Base-by-base conservation (phyloP, 768 basidiomycete species). In the Calocybe gangraenosa region DNA sequence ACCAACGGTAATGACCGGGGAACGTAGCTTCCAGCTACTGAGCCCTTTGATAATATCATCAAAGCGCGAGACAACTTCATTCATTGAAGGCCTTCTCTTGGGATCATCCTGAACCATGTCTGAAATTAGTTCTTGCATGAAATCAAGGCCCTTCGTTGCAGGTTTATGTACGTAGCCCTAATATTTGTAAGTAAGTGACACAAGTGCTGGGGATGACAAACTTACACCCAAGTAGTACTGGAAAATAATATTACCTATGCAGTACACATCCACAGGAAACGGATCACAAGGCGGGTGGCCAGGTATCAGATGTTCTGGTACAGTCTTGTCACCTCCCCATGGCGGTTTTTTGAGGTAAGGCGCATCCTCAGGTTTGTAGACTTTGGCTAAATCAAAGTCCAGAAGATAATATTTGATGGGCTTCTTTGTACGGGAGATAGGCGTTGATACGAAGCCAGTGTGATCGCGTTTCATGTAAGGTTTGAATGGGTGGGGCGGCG, bases 281-380 rank as follows among this genome's bases (percentile, higher is more conserved):
- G 68, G 61, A 40, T 70, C 46, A 10, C 62, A 47, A n/a, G 47
- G 58, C 3, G 32, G 32, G 31, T 50, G 42, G 1, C 51, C 32
- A 1, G 46, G 47, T 7, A 52, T 41, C n/a, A 52, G 53, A 34
- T 64, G 65, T 30, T 70, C 69, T 2, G 67, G 67, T 1, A 65
- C 66, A 2, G 63, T 51, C 44, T 60, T 68, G 51, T 74, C 70
- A 1, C 66, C 74, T 0, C 74, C 70, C 32, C 54, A 54, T 1
- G 65, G 58, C 0, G 65, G 62, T 7, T 42, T 18, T 18, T 62
- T 61, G 0, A 28, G 25, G 25, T 28, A 11, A 28, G 25, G 25
- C 11, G 25, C 25, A 7, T 60, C 50, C 0, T 54, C 47, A 0
- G 62, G 57, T 14, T 42, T 38, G 46, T 56, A 64, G 15, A 39